Base-by-base conservation (phyloP, 139 green algal species). In the Tetratostichococcus sp. region DNA sequence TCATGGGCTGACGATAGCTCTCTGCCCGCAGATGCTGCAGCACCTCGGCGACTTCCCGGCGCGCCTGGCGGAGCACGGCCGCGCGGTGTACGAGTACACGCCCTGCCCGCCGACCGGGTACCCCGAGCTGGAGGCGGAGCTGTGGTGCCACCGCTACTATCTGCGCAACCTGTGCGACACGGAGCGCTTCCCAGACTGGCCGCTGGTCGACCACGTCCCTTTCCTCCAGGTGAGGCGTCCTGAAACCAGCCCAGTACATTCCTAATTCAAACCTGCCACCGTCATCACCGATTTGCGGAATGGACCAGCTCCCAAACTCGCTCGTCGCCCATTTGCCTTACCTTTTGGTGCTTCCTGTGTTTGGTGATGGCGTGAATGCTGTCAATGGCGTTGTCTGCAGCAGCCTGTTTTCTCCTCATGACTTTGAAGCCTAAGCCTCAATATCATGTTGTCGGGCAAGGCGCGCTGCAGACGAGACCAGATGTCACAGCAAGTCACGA, bases 121-220 rank as follows among this genome's bases (percentile, higher is more conserved):
- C 80, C 87, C 91, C 0, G 93, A 97, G 80, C 86, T 98, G 59
- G 75, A 83, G 59, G 79, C 87, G 14, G 93, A 97, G 82, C 80
- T 97, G 43, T 97, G 88, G 84, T 97, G 93, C 82, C 91, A 97
- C 86, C 80, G 93, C 34, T 98, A 98, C 87, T 98, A 98, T 83
- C 88, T 98, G 65, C 82, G 86, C 66, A 94, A 96, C 81, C 82
- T 98, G 59, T 94, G 86, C 72, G 87, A 98, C 80, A 86, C 89
- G 30, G 74, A 75, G 0, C 84, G 86, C 30, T 97, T 96, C 84
- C 80, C 84, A 0, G 76, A 85, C 69, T 97, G 92, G 93, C 83
- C 76, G 0, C 75, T 97, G 21, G 86, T 89, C 59, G 92, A 97
- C 57, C 91, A 96, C 65, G 88, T 97, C 21, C 83, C 84, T 30